phyloP scores from a whole-genome alignment of 139 green algal genomes.

The Bryopsis sp. region DNA sequence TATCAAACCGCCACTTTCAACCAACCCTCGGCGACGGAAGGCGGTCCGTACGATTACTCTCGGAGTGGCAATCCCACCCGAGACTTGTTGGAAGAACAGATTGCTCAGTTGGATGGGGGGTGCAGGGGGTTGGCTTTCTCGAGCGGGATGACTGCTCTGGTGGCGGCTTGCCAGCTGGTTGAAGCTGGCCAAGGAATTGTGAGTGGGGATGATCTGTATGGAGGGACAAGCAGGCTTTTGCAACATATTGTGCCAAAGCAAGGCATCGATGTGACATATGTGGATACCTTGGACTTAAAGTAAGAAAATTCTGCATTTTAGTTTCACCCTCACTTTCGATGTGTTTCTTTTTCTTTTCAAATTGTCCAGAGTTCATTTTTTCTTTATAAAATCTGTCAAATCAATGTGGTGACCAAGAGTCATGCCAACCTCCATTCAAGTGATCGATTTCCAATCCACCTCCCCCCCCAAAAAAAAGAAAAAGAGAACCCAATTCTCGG shows the following conservation, averaged over 20 bases:
- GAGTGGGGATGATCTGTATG: constrained; percentile 94
- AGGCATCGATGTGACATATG: constrained; percentile 76
- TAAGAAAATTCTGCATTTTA: too few relatives aligned
- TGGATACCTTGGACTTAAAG: constrained; percentile 83
- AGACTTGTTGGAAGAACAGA: constrained; percentile 51
- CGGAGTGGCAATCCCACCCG: constrained; percentile 93
- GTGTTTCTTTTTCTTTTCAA: too few relatives aligned
- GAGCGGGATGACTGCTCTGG: constrained; percentile 90
- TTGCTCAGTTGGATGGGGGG: constrained; percentile 80
- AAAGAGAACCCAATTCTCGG: too few relatives aligned
- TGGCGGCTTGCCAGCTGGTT: constrained; percentile 51
- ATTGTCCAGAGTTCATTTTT: too few relatives aligned
- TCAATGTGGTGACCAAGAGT: too few relatives aligned
- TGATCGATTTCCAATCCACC: too few relatives aligned
- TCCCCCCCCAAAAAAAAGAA: too few relatives aligned
- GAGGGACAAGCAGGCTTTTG: constrained; percentile 85
- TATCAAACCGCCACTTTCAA: constrained; percentile 84
- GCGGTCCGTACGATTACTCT: constrained; percentile 93
- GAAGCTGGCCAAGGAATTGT: constrained; percentile 64
- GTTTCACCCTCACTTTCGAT: too few relatives aligned
- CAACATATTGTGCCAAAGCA: constrained; percentile 35
- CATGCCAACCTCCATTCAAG: too few relatives aligned
- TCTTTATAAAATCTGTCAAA: too few relatives aligned
- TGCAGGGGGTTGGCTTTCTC: constrained; percentile 81
- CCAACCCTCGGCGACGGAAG: constrained; percentile 69